Base-by-base conservation (phyloP, 257 asterid genomes). In the Nicotiana undulata region DNA sequence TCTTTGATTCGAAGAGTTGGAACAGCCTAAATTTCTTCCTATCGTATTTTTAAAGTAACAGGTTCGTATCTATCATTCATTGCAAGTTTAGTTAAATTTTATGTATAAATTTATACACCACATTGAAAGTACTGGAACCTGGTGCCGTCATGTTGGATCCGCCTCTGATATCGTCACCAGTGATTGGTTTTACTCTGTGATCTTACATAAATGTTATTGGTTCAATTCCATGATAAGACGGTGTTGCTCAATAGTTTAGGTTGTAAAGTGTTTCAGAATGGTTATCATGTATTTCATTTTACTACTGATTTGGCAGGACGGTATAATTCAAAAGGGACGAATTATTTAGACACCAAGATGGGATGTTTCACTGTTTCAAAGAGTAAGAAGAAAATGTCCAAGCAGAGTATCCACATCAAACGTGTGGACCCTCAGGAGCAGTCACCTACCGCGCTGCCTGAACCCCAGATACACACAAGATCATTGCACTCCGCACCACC, bases 401-500 rank as follows among this genome's bases (percentile, higher is more conserved):
- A 89, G 82, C 91, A 89, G 70, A 79, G 86, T 46, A 59, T 85
- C 61, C 84, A 79, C 61, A 83, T 89, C n/a, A 89, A 83, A 81
- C 87, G 88, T 26, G 89, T 87, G 53, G 88, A 83, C 79, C 90
- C 93, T 67, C 96, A 84, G 82, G 91, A 87, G 58, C 89, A 87
- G 77, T 91, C 92, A 76, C 95, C 97, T 20, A 89, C 94, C 4
- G 86, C 86, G 4, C 84, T 94, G 80, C 98, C 98, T 55, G 97
- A 90, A 88, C 98, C 98, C 28, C 91, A 81, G 85, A 78, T 46
- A 56, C 85, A 20, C 3, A 87, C 90, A 5, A 93, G 94, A 60
- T 84, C 93, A 5, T 79, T 94, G 81, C 97, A 88, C 74, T 94
- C 98, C 8, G 98, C 98, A 6, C 98, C 98, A 9, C 90, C 98